These are phyloP conservation scores for Hyaloscypha hepaticicola DNA, from an alignment of 495 filamentous ascomycete species.

Conservation along the genomic window DNA sequence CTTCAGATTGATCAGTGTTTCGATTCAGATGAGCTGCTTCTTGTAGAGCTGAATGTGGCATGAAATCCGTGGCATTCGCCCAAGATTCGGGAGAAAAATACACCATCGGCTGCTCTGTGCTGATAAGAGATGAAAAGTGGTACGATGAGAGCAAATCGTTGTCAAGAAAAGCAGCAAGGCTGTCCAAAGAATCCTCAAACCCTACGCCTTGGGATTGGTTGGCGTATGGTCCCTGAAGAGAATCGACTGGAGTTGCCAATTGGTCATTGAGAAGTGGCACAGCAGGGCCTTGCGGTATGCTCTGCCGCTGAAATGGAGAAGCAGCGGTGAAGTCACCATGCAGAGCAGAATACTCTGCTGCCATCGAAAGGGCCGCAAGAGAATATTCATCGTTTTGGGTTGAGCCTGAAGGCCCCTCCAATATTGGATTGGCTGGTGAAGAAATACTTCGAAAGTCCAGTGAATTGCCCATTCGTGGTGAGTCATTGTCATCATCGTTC, in stretches of 20 bases:
- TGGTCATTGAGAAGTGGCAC: neutral
- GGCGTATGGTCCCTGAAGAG: neutral
- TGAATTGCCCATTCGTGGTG: neutral
- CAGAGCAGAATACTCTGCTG: neutral
- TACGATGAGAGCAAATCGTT: neutral
- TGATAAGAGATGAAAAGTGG: slow-evolving; percentile 3
- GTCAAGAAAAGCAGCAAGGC: slow-evolving; percentile 4
- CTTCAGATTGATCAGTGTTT: neutral
- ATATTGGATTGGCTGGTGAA: neutral
- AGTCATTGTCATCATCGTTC: neutral
- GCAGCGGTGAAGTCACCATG: neutral
- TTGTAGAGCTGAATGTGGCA: neutral
- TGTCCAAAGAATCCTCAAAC: slow-evolving; percentile 1
- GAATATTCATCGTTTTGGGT: neutral
- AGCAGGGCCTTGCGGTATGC: neutral
- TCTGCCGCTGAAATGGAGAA: neutral
- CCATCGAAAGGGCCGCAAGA: slow-evolving; percentile 1
- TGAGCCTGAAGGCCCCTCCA: neutral
- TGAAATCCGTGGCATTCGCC: neutral
- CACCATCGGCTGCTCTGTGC: neutral
- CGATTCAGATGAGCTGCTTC: neutral
- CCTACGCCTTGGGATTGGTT: neutral
- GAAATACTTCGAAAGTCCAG: neutral
- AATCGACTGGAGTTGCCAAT: neutral
- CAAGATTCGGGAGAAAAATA: slow-evolving; percentile 4